These are phyloP conservation scores for Fusarium penzigii DNA, from an alignment of 2,329 filamentous ascomycete genomes.

Conservation along the genomic window DNA sequence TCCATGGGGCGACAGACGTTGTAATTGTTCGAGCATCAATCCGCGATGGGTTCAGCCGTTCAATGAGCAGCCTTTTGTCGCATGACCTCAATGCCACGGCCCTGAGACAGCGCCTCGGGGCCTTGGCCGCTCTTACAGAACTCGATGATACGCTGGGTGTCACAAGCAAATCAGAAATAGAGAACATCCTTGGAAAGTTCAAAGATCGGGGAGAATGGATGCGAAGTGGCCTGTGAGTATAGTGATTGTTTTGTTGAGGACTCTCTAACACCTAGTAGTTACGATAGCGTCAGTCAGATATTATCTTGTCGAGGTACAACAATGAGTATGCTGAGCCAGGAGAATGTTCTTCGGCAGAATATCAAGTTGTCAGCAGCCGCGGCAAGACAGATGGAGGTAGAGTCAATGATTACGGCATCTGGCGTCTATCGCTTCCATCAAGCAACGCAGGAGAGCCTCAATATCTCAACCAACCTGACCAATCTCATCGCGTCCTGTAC, in stretches of 20 bases:
- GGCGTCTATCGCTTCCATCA: constrained; percentile 77
- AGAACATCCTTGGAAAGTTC: constrained; percentile 63
- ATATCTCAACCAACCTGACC: constrained; percentile 80
- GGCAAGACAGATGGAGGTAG: constrained; percentile 71
- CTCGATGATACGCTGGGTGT: constrained; percentile 75
- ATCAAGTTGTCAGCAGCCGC: constrained; percentile 63
- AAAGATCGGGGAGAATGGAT: constrained; percentile 74
- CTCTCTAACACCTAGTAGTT: constrained; percentile 46
- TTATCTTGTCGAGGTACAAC: constrained; percentile 81
- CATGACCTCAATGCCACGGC: constrained; percentile 51
- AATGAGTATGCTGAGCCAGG: constrained; percentile 76
- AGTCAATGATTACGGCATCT: constrained; percentile 75
- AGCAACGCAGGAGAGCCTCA: constrained; percentile 82
- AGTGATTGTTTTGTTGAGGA: not conserved
- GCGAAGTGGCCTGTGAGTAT: constrained; percentile 72
- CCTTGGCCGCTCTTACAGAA: constrained; percentile 75
- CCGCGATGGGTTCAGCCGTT: constrained; percentile 62
- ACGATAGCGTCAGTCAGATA: constrained; percentile 76
- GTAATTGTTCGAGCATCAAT: constrained; percentile 56
- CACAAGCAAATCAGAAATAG: constrained; percentile 58
- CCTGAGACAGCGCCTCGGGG: constrained; percentile 57
- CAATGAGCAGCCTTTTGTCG: constrained; percentile 58
- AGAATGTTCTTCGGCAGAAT: constrained; percentile 60
- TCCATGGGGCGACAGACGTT: constrained; percentile 66
- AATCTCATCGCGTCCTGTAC: constrained; percentile 72